Percentiles rank a stretch among this genome's conserved stretches.
Conservation (phyloP, 106 monocot species). For the Gastrodia elata region DNA sequence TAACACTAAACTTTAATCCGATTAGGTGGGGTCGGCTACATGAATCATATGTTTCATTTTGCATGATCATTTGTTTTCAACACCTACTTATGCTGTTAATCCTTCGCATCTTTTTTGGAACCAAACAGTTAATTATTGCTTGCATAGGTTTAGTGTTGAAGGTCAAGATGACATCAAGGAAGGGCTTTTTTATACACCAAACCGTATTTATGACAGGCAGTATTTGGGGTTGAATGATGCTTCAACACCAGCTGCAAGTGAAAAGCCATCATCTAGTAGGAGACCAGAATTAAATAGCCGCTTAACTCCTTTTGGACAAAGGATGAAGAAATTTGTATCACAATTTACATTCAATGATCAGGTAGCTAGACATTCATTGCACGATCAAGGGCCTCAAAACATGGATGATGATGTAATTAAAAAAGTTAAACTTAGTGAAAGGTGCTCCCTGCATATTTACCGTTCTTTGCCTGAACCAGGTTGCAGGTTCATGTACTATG, state of each 20-base stretch:
- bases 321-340: slow-evolving; percentile 62
- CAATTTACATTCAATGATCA: slow-evolving; percentile 46
- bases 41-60: no score
- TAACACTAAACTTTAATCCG: no score
- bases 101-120: neutral
- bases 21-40: no score
- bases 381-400: slow-evolving; percentile 22
- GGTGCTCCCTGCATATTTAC: slow-evolving; percentile 60
- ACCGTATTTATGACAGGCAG: slow-evolving; percentile 23
- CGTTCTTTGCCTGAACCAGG: slow-evolving; percentile 52
- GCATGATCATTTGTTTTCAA: no score
- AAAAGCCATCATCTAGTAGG: slow-evolving; percentile 33
- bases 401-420: slow-evolving; percentile 70
- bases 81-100: neutral
- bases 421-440: slow-evolving; percentile 59
- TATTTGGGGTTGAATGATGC: slow-evolving; percentile 18
- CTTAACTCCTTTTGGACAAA: slow-evolving; percentile 83
- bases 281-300: slow-evolving; percentile 15
- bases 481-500: slow-evolving; percentile 82
- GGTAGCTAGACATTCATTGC: slow-evolving; percentile 6
- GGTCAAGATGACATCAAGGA: slow-evolving; percentile 31
- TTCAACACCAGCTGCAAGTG: slow-evolving; percentile 32
- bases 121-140: neutral
- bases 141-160: slow-evolving; percentile 47
- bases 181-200: slow-evolving; percentile 32